These are phyloP conservation scores for Lophiotrema nucula DNA, from an alignment of 495 filamentous ascomycete species.

Conservation along the genomic window DNA sequence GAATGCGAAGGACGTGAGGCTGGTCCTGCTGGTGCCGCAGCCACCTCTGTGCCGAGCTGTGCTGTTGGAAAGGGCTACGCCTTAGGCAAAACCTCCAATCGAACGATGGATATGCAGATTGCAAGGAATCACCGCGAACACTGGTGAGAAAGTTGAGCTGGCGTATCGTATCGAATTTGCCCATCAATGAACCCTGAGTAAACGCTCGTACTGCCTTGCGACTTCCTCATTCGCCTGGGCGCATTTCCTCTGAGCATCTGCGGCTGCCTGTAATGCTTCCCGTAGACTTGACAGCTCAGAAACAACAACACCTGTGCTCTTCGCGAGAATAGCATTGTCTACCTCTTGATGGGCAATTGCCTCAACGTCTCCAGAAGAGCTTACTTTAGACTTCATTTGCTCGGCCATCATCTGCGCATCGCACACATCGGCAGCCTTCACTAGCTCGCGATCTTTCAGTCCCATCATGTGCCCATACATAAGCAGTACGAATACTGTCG, in stretches of 20 bases:
- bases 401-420: neutral
- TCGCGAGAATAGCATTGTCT: no score
- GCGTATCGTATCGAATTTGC: no score
- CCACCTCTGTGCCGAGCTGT: no score
- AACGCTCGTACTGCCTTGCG: neutral
- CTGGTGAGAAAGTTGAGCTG: no score
- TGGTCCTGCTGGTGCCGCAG: no score
- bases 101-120: no score
- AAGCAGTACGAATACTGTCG: conserved; percentile 10
- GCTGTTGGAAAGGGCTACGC: no score
- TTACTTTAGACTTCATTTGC: neutral
- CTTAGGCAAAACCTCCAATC: no score
- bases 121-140: no score
- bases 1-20: no score
- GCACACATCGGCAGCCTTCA: neutral
- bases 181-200: no score
- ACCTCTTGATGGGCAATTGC: neutral
- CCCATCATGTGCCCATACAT: conserved; percentile 28
- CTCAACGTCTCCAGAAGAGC: neutral
- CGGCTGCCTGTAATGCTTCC: neutral
- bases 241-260: neutral
- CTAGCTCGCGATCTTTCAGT: conserved; percentile 16
- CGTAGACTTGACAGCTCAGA: neutral
- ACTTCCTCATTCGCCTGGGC: neutral
- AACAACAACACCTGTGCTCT: neutral